phyloP scores from a whole-genome alignment of 495 filamentous ascomycete species.

The Aspergillus asperescens region DNA sequence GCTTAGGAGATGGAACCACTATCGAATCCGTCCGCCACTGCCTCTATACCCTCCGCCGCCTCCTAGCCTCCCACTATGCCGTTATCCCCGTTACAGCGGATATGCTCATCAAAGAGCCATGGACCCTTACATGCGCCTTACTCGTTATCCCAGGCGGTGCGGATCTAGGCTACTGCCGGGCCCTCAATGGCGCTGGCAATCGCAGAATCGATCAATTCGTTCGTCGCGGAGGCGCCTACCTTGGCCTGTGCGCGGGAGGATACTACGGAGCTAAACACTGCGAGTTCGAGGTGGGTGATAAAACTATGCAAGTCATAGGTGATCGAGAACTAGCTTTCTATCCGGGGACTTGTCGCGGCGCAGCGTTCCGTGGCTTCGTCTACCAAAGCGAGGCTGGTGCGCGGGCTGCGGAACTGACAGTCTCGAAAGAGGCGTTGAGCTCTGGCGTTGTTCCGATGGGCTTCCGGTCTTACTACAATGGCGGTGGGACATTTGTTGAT shows the following conservation, averaged over 20 bases:
- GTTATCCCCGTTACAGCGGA: constrained; percentile 78
- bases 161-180: constrained; percentile 84
- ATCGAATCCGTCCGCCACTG: constrained; percentile 84
- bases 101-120: constrained; percentile 84
- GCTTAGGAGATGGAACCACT: constrained; percentile 73
- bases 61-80: constrained; percentile 91
- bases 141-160: constrained; percentile 94
- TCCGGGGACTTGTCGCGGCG: constrained; percentile 76
- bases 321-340: constrained; percentile 84
- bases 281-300: constrained; percentile 87
- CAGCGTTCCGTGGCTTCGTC: constrained; percentile 84
- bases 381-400: constrained; percentile 88
- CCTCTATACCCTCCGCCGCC: constrained; percentile 77
- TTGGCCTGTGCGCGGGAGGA: constrained; percentile 91
- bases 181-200: constrained; percentile 84
- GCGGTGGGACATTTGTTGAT: constrained; percentile 91
- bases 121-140: constrained; percentile 78
- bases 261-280: constrained; percentile 80
- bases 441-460: constrained; percentile 50
- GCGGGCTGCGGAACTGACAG: constrained; percentile 61
- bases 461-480: constrained; percentile 87
- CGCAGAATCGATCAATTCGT: constrained; percentile 77
- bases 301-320: constrained; percentile 77
- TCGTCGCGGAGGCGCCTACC: constrained; percentile 73
- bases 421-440: constrained; percentile 57